These are phyloP conservation scores for Xylaria sp. DNA, from an alignment of 495 filamentous ascomycete genomes.

Conservation along the genomic window DNA sequence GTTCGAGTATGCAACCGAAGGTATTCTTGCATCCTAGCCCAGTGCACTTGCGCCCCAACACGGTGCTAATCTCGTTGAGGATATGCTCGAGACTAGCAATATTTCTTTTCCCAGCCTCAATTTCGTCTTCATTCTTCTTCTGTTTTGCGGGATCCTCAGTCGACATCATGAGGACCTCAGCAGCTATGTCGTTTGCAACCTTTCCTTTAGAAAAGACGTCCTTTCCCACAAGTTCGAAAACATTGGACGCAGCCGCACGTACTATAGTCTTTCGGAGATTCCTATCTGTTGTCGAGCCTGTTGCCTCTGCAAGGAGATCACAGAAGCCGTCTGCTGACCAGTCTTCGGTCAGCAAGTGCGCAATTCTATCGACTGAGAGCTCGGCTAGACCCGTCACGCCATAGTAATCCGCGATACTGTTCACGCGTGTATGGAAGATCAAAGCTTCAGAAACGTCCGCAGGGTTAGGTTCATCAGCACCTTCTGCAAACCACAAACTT, in stretches of 20 bases:
- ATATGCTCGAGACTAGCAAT: neutral
- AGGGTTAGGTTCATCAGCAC: neutral
- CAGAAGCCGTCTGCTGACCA: conserved; percentile 13
- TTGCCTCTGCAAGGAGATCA: neutral
- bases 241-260: neutral
- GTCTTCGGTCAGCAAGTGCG: neutral
- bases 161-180: neutral
- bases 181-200: conserved; percentile 12
- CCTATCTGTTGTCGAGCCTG: neutral
- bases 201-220: neutral
- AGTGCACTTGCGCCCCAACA: neutral
- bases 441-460: neutral
- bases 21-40: neutral
- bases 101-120: neutral
- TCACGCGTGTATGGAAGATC: neutral
- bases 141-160: neutral
- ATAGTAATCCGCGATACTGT: conserved; percentile 15
- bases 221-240: neutral
- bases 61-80: neutral
- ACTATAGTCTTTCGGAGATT: neutral
- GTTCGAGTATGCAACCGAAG: neutral
- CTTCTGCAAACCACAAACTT: neutral
- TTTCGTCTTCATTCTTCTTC: neutral
- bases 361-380: neutral
- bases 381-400: neutral